Conservation (phyloP, 116 monocot species). For the Iris pallida region DNA sequence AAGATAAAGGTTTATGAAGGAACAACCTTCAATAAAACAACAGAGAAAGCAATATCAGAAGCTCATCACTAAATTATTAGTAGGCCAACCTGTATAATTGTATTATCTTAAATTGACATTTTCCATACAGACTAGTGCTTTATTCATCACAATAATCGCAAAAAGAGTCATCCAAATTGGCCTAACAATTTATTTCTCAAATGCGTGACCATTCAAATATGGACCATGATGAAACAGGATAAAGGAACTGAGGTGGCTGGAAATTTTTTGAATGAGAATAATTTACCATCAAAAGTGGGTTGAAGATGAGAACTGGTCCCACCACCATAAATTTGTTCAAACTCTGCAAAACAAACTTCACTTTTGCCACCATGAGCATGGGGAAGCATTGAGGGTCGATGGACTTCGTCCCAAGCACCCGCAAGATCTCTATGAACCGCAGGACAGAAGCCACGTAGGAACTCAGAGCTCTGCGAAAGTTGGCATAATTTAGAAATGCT, state of each 20-base stretch:
- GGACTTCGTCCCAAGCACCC: constrained; percentile 79
- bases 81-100: too few relatives aligned
- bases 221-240: neutral
- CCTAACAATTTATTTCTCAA: too few relatives aligned
- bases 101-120: too few relatives aligned
- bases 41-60: too few relatives aligned
- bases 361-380: constrained; percentile 29
- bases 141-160: too few relatives aligned
- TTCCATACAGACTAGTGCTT: too few relatives aligned
- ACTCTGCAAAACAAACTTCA: constrained; percentile 49
- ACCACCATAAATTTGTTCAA: constrained; percentile 67
- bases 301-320: constrained; percentile 29
- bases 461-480: constrained; percentile 58
- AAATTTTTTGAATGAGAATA: constrained; percentile 1
- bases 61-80: too few relatives aligned
- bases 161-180: too few relatives aligned
- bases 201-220: too few relatives aligned
- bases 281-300: constrained; percentile 71
- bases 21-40: too few relatives aligned
- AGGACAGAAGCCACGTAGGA: constrained; percentile 54
- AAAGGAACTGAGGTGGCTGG: neutral
- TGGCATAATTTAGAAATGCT: constrained; percentile 17
- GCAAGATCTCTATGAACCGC: constrained; percentile 50
- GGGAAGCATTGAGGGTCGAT: constrained; percentile 37
- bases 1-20: too few relatives aligned